Conservation (phyloP, 176 grass and related monocot genomes). For the Raddia distichophylla region DNA sequence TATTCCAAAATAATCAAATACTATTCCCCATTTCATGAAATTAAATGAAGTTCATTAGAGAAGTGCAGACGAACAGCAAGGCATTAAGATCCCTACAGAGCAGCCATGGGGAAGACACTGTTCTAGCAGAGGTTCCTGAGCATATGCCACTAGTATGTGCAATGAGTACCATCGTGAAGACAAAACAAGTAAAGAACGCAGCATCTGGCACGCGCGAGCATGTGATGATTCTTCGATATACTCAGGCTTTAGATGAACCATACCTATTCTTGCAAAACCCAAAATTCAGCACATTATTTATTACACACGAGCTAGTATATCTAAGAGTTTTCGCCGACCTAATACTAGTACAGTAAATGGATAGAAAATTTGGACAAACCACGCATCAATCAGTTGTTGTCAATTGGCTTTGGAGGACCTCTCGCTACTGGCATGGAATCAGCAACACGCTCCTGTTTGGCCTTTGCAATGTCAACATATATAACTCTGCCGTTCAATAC, state of each 20-base stretch:
- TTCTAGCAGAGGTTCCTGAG: slow-evolving; percentile 11
- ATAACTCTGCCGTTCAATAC: slow-evolving; percentile 60
- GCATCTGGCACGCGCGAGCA: not conserved
- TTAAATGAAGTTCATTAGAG: not conserved
- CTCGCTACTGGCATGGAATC: slow-evolving; percentile 42
- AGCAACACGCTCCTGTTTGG: slow-evolving; percentile 18
- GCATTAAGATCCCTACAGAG: slow-evolving; percentile 15
- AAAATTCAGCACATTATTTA: not conserved
- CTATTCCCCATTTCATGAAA: not conserved
- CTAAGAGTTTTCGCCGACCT: slow-evolving; percentile 7
- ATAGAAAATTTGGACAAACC: not conserved
- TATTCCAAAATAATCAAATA: not conserved
- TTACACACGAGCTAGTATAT: not conserved
- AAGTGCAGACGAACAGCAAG: not conserved
- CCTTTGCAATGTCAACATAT: slow-evolving; percentile 64
- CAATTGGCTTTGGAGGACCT: slow-evolving; percentile 35
- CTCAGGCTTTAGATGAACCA: not conserved
- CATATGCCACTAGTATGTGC: slow-evolving; percentile 4
- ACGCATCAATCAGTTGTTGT: slow-evolving; percentile 13
- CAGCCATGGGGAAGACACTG: not conserved
- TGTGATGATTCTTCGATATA: not conserved
- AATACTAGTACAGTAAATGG: not conserved
- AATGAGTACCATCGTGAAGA: not conserved
- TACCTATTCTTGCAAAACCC: not conserved
- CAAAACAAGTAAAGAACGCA: not conserved